A percentile compares a stretch with the other conserved stretches of the same genome.
Conservation (phyloP, 148 eudicot genomes). For the Vaccinium corymbosum region DNA sequence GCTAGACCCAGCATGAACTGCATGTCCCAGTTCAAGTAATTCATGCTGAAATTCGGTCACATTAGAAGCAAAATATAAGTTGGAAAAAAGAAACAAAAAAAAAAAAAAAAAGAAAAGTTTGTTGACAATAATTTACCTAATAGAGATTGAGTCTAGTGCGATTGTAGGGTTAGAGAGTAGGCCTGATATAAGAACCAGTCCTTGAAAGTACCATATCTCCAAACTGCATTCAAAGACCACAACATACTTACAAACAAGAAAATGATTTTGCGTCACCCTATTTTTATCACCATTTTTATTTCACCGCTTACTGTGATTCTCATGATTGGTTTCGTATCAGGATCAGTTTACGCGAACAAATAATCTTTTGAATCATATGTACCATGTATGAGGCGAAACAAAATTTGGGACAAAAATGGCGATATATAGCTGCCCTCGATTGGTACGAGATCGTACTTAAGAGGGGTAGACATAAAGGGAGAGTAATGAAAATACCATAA, state of each 20-base stretch:
- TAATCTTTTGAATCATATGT: too few species aligned
- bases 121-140: conserved; percentile 32
- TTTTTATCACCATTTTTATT: not conserved
- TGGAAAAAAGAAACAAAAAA: not conserved
- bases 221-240: conserved; percentile 22
- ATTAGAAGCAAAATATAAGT: not conserved
- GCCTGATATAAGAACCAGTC: conserved; percentile 62
- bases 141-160: conserved; percentile 54
- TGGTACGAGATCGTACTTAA: too few species aligned
- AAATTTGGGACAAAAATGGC: not conserved
- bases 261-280: too few species aligned
- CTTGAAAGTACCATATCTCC: conserved; percentile 63
- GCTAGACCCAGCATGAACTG: conserved; percentile 53
- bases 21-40: conserved; percentile 56
- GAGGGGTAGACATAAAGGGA: not conserved
- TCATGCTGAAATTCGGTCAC: conserved; percentile 36
- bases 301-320: too few species aligned
- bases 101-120: not conserved
- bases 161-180: conserved; percentile 51
- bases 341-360: too few species aligned
- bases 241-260: not conserved
- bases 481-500: conserved; percentile 26
- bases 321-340: too few species aligned
- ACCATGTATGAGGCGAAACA: not conserved
- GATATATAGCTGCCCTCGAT: not conserved